phyloP scores from a whole-genome alignment of 1,284 basidiomycete genomes.

The Cryptococcus depauperatus region DNA sequence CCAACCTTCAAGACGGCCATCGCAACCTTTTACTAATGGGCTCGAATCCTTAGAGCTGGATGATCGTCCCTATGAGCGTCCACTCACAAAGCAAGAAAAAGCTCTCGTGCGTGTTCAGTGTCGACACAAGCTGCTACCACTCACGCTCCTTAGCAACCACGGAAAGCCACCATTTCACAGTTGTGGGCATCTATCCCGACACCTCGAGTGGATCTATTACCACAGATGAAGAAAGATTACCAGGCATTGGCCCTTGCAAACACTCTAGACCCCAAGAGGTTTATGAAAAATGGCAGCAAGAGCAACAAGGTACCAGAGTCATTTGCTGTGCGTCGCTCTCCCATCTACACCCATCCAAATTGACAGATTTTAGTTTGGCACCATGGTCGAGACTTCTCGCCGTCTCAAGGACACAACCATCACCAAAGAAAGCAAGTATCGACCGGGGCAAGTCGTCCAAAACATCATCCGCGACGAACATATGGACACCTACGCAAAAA shows the following conservation, averaged over 20 bases:
- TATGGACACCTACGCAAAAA: constrained; percentile 79
- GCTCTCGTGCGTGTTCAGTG: constrained; percentile 42
- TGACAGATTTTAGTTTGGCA: constrained; percentile 61
- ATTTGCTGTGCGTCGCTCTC: constrained; percentile 61
- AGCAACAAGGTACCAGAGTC: constrained; percentile 66
- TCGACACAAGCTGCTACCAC: constrained; percentile 17
- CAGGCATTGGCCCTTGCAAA: constrained; percentile 86
- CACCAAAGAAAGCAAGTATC: constrained; percentile 69
- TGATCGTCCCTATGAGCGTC: constrained; percentile 49
- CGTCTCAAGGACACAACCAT: constrained; percentile 66
- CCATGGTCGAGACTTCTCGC: constrained; percentile 64
- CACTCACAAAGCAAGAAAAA: constrained; percentile 36
- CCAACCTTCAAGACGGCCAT: constrained; percentile 9
- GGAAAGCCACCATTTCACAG: constrained; percentile 66
- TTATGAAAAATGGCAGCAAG: constrained; percentile 82
- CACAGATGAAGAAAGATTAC: constrained; percentile 79
- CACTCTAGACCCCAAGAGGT: constrained; percentile 90
- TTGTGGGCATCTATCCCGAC: constrained; percentile 89
- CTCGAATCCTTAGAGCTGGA: constrained; percentile 23
- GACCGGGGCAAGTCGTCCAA: constrained; percentile 77
- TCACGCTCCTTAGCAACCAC: constrained; percentile 43
- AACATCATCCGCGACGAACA: constrained; percentile 81
- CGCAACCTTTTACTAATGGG: neutral
- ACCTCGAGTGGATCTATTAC: constrained; percentile 68
- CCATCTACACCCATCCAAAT: neutral